Conservation (phyloP, 2,329 filamentous ascomycete genomes). For the Cytospora mali region DNA sequence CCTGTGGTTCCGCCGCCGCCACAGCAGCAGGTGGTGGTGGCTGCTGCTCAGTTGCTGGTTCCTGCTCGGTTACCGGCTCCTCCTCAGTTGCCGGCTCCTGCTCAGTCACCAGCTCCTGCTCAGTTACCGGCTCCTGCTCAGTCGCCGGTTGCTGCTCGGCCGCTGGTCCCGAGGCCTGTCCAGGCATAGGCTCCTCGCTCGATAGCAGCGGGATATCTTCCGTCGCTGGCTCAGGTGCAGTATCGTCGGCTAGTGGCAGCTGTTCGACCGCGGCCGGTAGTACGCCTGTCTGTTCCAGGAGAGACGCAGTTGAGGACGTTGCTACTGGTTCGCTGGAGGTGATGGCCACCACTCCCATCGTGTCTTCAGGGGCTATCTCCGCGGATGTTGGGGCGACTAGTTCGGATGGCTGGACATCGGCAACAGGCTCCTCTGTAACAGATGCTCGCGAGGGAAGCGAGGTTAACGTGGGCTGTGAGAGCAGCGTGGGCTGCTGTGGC, state of each 20-base stretch:
- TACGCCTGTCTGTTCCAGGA: constrained; percentile 10
- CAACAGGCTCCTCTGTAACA: constrained; percentile 2
- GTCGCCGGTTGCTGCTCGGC: neutral
- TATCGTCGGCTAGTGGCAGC: constrained; percentile 5
- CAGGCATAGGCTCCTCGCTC: constrained; percentile 24
- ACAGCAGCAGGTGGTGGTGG: neutral
- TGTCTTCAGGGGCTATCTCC: constrained; percentile 9
- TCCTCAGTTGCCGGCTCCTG: neutral
- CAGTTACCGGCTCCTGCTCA: neutral
- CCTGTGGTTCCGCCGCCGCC: neutral
- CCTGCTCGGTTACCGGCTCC: neutral
- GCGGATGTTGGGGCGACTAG: constrained; percentile 5
- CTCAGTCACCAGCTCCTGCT: neutral
- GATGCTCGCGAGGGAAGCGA: neutral
- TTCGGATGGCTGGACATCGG: constrained; percentile 13
- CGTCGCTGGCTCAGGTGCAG: neutral
- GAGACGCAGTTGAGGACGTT: neutral
- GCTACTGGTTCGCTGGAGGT: constrained; percentile 3
- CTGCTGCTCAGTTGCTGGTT: neutral
- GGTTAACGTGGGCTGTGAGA: neutral
- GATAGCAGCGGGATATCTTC: constrained; percentile 20
- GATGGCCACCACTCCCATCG: constrained; percentile 5
- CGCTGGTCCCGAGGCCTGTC: neutral
- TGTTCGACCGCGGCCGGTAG: neutral
- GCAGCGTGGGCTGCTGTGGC: neutral